These are phyloP conservation scores for Neopestalotiopsis rosae DNA, from an alignment of 2,329 filamentous ascomycete species.

Conservation along the genomic window DNA sequence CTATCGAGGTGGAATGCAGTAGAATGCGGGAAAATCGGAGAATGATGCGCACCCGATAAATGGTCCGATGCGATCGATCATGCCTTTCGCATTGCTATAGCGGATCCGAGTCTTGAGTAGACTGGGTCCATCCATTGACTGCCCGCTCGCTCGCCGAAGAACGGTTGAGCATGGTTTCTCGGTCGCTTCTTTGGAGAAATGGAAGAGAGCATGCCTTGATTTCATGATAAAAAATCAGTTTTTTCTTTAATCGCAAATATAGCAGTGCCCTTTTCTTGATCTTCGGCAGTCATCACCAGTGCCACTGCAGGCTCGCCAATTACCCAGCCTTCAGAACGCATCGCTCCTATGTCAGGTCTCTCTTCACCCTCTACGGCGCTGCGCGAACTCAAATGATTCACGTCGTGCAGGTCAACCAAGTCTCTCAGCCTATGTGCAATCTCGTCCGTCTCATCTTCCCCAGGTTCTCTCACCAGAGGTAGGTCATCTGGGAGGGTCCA, in stretches of 20 bases:
- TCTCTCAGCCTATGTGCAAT: constrained; percentile 12
- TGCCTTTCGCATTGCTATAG: no score
- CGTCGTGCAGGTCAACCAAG: constrained; percentile 14
- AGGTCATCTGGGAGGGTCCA: constrained; percentile 1
- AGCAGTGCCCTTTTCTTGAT: not conserved
- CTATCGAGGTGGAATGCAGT: not conserved
- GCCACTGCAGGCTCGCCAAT: not conserved
- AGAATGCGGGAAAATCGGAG: not conserved
- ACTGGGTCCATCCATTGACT: no score
- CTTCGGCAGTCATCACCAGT: not conserved
- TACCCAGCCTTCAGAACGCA: not conserved
- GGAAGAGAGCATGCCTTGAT: no score
- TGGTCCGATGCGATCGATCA: not conserved
- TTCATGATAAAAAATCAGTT: not conserved
- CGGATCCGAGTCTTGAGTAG: no score
- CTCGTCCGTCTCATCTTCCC: constrained; percentile 5
- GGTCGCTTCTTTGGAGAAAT: no score
- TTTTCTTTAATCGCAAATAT: not conserved
- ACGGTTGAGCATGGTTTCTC: no score
- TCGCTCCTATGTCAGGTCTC: not conserved
- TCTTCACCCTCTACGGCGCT: constrained; percentile 13
- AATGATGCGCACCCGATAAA: not conserved
- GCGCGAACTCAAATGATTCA: constrained; percentile 7
- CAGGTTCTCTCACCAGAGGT: not conserved
- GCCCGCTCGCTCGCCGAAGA: no score